Evolutionary conservation across 1,284 basidiomycete species (phyloP), one percentile per base, ranked within the genome.

Genomic region (Boletus sp.): DNA sequence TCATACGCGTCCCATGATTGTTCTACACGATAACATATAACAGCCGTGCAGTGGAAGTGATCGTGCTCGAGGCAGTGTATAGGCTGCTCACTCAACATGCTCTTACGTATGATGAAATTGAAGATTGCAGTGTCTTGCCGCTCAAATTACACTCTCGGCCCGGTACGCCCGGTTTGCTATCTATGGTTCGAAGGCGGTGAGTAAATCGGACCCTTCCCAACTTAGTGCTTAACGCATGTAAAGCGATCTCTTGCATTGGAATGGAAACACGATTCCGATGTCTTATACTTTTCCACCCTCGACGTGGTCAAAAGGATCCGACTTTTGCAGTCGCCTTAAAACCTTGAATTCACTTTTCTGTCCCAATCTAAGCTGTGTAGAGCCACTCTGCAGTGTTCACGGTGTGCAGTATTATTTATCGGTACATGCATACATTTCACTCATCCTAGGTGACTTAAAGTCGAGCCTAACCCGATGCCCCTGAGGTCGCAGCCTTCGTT

Each of bases 341-440:
- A 67, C 64, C 8, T 54, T 74, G 23, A 58, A 73, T 2, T 58
- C 66, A 10, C 51, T 73, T 1, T 81, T 82, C 54, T 84, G 81
- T 59, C 70, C 72, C 6, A 77, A 73, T 46, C 48, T 72, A n/a
- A 80, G 70, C 43, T 84, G 82, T 51, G 33, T 75, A 2, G 72
- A 75, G 16, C 68, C 73, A 2, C 73, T 74, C 48, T 84, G 82
- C 54, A 58, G 64, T 27, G 64, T 71, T 2, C 82, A 84, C 57
- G 59, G 80, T 78, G 53, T 36, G 59, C 27, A 48, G 7, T 10
- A 44, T 44, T 27, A n/a, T 13, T 43, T 16, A 9, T 9, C 12
- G 32, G 5, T 44, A 27, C 27, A 39, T 44, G 40, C 56, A 57
- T 35, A 67, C 61, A 42, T 46, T 50, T 46, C 30, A 49, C 55